phyloP scores from a whole-genome alignment of 1,284 basidiomycete genomes.

The Phaffia rhodozyma region DNA sequence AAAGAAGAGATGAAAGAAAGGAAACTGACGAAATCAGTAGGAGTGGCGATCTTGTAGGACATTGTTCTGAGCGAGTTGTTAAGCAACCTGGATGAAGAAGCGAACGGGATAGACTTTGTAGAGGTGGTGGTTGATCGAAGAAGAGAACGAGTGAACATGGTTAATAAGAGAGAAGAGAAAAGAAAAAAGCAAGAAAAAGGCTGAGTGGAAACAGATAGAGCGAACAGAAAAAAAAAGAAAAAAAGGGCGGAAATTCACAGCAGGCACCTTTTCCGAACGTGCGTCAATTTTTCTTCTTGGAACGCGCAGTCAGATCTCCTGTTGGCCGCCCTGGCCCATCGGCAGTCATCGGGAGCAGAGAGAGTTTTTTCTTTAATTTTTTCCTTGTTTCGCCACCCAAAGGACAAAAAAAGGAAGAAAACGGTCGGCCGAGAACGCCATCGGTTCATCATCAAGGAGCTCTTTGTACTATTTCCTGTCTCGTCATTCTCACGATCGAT shows the following conservation, averaged over 20 bases:
- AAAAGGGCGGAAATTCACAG: neutral
- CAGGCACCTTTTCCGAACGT: too few species aligned
- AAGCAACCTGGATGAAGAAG: conserved; percentile 19
- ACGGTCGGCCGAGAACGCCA: too few species aligned
- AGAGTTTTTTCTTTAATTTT: too few species aligned
- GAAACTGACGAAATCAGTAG: conserved; percentile 38
- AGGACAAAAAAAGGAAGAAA: too few species aligned
- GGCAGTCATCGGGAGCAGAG: too few species aligned
- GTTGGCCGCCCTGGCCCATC: too few species aligned
- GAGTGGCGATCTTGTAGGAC: conserved; percentile 36
- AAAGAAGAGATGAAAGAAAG: neutral
- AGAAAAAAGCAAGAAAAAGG: neutral
- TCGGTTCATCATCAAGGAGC: too few species aligned
- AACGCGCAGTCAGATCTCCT: too few species aligned
- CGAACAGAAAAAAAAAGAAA: neutral
- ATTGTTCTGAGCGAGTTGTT: conserved; percentile 28
- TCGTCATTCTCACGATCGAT: too few species aligned
- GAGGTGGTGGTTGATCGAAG: conserved; percentile 15
- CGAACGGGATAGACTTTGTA: conserved; percentile 23
- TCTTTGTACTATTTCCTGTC: too few species aligned
- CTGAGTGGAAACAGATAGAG: neutral
- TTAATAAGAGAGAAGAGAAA: conserved; percentile 1
- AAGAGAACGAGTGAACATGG: conserved; percentile 15
- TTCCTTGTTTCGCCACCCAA: too few species aligned
- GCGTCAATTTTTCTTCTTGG: too few species aligned